Conservation (phyloP, 768 basidiomycete species). For the Lactarius sanguifluus region DNA sequence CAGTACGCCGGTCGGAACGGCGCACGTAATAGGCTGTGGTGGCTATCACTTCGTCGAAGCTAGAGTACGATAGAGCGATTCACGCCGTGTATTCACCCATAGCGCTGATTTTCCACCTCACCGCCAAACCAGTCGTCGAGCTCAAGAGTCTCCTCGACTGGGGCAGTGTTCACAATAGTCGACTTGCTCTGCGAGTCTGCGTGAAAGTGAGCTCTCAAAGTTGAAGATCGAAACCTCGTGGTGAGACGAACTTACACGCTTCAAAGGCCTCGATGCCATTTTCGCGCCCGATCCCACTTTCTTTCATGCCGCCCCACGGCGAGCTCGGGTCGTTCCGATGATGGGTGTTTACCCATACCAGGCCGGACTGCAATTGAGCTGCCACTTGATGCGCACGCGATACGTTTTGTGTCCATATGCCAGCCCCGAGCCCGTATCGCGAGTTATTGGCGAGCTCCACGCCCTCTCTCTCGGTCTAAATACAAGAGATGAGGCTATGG, state of each 20-base stretch:
- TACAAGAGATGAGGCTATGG: background rate
- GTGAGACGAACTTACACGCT: conserved; percentile 53
- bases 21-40: background rate
- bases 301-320: conserved; percentile 92
- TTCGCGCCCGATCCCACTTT: conserved; percentile 84
- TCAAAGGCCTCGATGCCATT: conserved; percentile 82
- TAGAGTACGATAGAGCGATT: too few relatives aligned
- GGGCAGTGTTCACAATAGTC: conserved; percentile 70
- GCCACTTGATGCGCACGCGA: conserved; percentile 76
- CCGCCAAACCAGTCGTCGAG: conserved; percentile 82
- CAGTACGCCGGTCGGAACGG: background rate
- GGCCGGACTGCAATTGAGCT: conserved; percentile 64
- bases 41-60: background rate
- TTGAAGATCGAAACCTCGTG: conserved; percentile 1
- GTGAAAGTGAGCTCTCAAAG: background rate
- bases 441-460: conserved; percentile 68
- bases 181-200: conserved; percentile 86
- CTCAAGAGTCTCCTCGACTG: conserved; percentile 53
- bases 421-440: conserved; percentile 79
- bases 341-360: conserved; percentile 89
- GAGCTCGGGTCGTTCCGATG: conserved; percentile 89
- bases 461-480: conserved; percentile 60
- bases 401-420: conserved; percentile 75
- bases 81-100: conserved; percentile 49
- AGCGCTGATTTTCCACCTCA: conserved; percentile 49